Evolutionary conservation across 352 stramenopile species (phyloP).

Genomic region (Phytophthora citrophthora): DNA sequence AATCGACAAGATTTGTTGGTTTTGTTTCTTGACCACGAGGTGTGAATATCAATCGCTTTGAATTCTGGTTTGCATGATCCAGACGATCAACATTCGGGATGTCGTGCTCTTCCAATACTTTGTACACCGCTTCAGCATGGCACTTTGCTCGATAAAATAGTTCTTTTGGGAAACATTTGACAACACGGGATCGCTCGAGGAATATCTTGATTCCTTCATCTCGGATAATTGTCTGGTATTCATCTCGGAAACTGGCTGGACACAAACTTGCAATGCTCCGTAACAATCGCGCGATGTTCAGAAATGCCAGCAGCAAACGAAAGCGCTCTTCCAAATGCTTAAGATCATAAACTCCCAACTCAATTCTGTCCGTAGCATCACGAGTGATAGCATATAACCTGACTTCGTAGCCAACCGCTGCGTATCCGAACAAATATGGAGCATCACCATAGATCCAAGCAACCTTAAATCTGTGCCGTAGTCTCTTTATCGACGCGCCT

Average conservation of each 20-base stretch:
- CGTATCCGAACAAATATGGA: slow-evolving; percentile 48
- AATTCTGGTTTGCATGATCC: slow-evolving; percentile 7
- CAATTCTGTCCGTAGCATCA: slow-evolving; percentile 9
- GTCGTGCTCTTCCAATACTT: slow-evolving; percentile 30
- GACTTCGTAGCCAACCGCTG: slow-evolving; percentile 36
- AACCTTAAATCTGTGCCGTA: slow-evolving; percentile 29
- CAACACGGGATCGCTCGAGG: slow-evolving; percentile 30
- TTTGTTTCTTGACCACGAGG: too few relatives aligned
- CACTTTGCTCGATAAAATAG: slow-evolving; percentile 7
- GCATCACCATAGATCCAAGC: slow-evolving; percentile 38
- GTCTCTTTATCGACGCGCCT: slow-evolving; percentile 14
- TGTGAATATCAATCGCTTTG: slow-evolving; percentile 21
- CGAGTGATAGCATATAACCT: slow-evolving; percentile 27
- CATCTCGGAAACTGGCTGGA: slow-evolving; percentile 31
- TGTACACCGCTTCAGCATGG: slow-evolving; percentile 30
- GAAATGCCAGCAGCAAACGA: slow-evolving; percentile 34
- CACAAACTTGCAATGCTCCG: slow-evolving; percentile 39
- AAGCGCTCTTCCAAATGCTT: slow-evolving; percentile 17
- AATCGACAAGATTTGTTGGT: too few relatives aligned
- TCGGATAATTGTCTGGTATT: slow-evolving; percentile 25
- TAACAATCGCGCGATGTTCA: slow-evolving; percentile 35
- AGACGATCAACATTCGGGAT: slow-evolving; percentile 30
- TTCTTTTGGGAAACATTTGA: slow-evolving; percentile 8
- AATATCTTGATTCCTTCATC: slow-evolving; percentile 21
- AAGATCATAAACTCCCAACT: slow-evolving; percentile 17